Percentiles rank a stretch among this genome's conserved stretches.
These are phyloP conservation scores for Effrenium voratum DNA, from an alignment of 73 alveolate genomes.

Conservation along the genomic window DNA sequence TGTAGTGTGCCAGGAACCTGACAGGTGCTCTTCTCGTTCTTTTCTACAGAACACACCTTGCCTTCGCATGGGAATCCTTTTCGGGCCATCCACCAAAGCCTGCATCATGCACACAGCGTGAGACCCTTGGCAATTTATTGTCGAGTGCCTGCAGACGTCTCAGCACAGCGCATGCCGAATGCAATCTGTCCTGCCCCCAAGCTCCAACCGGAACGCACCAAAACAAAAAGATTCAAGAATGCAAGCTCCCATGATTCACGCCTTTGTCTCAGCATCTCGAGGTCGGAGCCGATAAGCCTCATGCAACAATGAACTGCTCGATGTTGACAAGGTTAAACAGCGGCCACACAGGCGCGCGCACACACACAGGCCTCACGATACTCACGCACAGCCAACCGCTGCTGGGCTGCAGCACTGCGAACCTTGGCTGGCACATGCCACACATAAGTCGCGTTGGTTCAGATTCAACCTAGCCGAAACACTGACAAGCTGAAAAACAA, in stretches of 20 bases:
- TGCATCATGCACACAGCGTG: not conserved
- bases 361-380: conserved; percentile 17
- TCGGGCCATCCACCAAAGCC: conserved; percentile 80
- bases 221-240: not conserved
- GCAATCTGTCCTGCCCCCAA: conserved; percentile 23
- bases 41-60: not conserved
- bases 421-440: not conserved
- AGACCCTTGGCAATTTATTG: not conserved
- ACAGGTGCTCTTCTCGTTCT: not conserved
- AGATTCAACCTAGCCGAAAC: not conserved
- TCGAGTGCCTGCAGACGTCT: conserved; percentile 37
- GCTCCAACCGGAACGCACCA: not conserved
- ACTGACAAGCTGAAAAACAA: not conserved
- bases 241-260: not conserved
- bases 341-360: not conserved
- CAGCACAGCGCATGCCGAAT: conserved; percentile 35
- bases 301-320: not conserved
- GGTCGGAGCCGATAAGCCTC: conserved; percentile 57
- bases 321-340: not conserved
- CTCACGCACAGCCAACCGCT: conserved; percentile 77
- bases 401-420: conserved; percentile 44
- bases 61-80: conserved; percentile 70
- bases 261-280: conserved; percentile 61
- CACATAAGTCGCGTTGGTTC: not conserved
- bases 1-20: conserved; percentile 91